A percentile compares a stretch with the other conserved stretches of the same genome.
These are phyloP conservation scores for Phialophora chinensis DNA, from an alignment of 2,329 filamentous ascomycete species.

Conservation along the genomic window DNA sequence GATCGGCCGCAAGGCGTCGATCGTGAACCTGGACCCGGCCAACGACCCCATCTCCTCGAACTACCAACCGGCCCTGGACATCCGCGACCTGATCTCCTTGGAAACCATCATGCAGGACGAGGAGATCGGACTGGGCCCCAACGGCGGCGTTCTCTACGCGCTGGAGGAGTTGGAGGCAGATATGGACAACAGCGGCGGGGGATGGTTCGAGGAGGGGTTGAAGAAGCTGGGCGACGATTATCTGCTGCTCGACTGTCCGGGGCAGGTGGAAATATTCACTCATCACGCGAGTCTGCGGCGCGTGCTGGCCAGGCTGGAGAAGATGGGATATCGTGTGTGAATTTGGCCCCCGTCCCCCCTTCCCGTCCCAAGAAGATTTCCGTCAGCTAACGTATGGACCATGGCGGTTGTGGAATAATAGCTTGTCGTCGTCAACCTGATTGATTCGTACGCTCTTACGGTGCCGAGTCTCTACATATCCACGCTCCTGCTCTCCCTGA, in stretches of 20 bases:
- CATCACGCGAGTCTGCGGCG: conserved; percentile 91
- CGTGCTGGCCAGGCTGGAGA: conserved; percentile 88
- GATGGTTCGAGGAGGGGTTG: conserved; percentile 85
- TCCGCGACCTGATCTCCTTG: conserved; percentile 83
- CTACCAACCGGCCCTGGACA: conserved; percentile 88
- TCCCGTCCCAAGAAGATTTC: too few relatives aligned
- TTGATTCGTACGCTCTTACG: conserved; percentile 91
- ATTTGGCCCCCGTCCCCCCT: conserved; percentile 29
- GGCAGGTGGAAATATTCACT: conserved; percentile 95
- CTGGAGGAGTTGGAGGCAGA: conserved; percentile 95
- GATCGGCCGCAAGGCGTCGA: conserved; percentile 90
- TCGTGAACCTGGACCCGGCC: conserved; percentile 95
- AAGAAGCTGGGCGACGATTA: conserved; percentile 87
- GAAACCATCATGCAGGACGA: conserved; percentile 96
- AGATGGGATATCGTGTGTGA: conserved; percentile 86
- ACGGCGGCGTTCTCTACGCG: conserved; percentile 90
- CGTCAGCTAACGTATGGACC: conserved; percentile 12
- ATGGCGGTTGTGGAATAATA: conserved; percentile 48
- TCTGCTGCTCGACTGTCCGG: conserved; percentile 92
- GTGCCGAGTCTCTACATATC: conserved; percentile 94
- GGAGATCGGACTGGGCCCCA: conserved; percentile 73
- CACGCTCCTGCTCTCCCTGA: conserved; percentile 87
- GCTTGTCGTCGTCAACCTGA: conserved; percentile 91
- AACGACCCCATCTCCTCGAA: conserved; percentile 78
- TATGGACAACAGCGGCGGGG: conserved; percentile 84